Evolutionary conservation across 1,139 yeast genomes (phyloP).

Genomic region (Candida gigantensis): DNA sequence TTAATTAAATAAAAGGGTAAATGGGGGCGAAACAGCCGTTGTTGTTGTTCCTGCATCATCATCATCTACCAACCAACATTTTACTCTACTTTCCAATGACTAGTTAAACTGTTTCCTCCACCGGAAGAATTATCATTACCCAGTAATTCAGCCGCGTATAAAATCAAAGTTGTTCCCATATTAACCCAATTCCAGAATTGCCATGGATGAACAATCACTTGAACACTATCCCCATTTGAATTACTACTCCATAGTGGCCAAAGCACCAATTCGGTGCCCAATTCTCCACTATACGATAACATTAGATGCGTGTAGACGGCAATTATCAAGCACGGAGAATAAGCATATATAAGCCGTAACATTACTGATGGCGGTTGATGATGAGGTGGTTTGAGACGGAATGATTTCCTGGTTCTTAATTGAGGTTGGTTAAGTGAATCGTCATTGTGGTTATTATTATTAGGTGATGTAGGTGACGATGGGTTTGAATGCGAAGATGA

Average conservation of each 20-base stretch:
- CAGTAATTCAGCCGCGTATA: constrained; percentile 77
- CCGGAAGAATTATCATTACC: constrained; percentile 37
- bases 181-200: constrained; percentile 97
- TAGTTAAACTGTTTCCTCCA: constrained; percentile 33
- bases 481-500: constrained; percentile 2
- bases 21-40: too few species aligned
- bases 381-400: constrained; percentile 20
- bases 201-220: constrained; percentile 69
- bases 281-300: constrained; percentile 83
- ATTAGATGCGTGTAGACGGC: constrained; percentile 93
- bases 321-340: constrained; percentile 89
- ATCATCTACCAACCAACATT: too few species aligned
- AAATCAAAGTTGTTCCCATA: constrained; percentile 73
- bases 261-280: constrained; percentile 57
- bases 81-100: constrained; percentile 48
- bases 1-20: neutral
- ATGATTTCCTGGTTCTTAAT: constrained; percentile 12
- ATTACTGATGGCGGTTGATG: constrained; percentile 43
- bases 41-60: too few species aligned
- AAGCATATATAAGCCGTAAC: constrained; percentile 72
- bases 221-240: constrained; percentile 16
- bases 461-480: constrained; percentile 18
- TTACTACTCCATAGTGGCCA: constrained; percentile 54
- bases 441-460: neutral
- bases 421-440: neutral